phyloP scores from a whole-genome alignment of 208 protist species.

The Acanthamoeba triangularis region DNA sequence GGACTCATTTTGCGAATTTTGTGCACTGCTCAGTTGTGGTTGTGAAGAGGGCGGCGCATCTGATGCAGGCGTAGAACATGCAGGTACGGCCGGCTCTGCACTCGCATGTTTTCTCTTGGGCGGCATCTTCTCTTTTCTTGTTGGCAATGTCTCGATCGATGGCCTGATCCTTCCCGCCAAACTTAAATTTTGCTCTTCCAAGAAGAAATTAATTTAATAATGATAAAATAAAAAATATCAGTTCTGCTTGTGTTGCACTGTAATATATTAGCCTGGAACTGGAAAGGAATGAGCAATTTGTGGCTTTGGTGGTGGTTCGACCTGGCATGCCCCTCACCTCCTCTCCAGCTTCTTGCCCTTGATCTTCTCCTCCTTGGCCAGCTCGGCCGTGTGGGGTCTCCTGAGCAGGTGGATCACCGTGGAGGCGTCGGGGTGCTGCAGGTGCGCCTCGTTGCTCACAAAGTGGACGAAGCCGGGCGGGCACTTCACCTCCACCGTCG shows the following conservation, averaged over 20 bases:
- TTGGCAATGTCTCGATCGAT: too few relatives aligned
- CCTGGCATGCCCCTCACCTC: not conserved
- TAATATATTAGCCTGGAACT: too few relatives aligned
- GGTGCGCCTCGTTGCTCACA: slow-evolving; percentile 17
- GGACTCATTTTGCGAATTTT: too few relatives aligned
- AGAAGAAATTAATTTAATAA: too few relatives aligned
- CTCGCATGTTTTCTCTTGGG: not conserved
- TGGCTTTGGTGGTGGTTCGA: not conserved
- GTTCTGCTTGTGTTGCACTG: too few relatives aligned
- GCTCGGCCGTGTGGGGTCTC: not conserved
- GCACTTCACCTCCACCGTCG: not conserved
- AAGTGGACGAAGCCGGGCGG: not conserved
- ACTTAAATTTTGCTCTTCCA: too few relatives aligned
- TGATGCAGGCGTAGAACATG: not conserved
- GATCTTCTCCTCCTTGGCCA: not conserved
- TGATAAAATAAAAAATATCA: too few relatives aligned
- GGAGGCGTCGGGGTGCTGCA: slow-evolving; percentile 4
- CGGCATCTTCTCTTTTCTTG: not conserved
- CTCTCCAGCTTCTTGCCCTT: slow-evolving; percentile 40
- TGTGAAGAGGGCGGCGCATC: too few relatives aligned
- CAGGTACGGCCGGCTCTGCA: not conserved
- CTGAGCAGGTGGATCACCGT: slow-evolving; percentile 18
- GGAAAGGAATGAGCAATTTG: too few relatives aligned
- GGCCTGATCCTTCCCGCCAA: too few relatives aligned
- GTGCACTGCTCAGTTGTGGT: too few relatives aligned